Conservation (phyloP, 73 alveolate genomes). For the Blepharisma japonicum region DNA sequence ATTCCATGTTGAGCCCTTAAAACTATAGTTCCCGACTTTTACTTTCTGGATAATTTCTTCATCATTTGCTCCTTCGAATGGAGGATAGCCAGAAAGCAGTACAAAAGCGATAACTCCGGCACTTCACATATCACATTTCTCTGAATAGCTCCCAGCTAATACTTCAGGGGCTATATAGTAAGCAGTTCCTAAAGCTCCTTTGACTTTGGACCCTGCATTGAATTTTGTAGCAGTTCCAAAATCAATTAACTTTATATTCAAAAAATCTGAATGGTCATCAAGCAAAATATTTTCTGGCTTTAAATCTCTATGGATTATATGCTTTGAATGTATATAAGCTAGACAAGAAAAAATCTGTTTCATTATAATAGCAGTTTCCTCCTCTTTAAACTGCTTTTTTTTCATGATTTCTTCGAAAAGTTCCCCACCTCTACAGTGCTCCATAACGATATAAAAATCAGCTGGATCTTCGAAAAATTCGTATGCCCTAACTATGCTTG, state of each 20-base stretch:
- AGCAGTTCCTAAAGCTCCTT: conserved; percentile 40
- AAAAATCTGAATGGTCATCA: conserved; percentile 45
- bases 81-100: conserved; percentile 54
- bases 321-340: conserved; percentile 41
- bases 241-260: conserved; percentile 45
- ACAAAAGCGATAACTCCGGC: conserved; percentile 57
- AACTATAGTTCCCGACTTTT: conserved; percentile 40
- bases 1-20: conserved; percentile 39
- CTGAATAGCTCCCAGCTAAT: conserved; percentile 6
- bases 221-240: conserved; percentile 45
- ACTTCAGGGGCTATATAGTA: conserved; percentile 34
- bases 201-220: conserved; percentile 27
- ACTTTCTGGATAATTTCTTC: conserved; percentile 43
- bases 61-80: conserved; percentile 51
- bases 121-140: conserved; percentile 47
- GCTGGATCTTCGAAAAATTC: conserved; percentile 37
- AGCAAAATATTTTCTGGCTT: conserved; percentile 58
- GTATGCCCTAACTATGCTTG: conserved; percentile 30
- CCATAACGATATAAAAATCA: conserved; percentile 34
- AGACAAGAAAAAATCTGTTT: conserved; percentile 34
- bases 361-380: conserved; percentile 30
- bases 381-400: conserved; percentile 20
- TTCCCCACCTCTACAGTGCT: conserved; percentile 39
- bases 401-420: conserved; percentile 20
- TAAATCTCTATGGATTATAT: conserved; percentile 53